phyloP scores from a whole-genome alignment of 1,139 yeast genomes.

The Kazachstania sp. region DNA sequence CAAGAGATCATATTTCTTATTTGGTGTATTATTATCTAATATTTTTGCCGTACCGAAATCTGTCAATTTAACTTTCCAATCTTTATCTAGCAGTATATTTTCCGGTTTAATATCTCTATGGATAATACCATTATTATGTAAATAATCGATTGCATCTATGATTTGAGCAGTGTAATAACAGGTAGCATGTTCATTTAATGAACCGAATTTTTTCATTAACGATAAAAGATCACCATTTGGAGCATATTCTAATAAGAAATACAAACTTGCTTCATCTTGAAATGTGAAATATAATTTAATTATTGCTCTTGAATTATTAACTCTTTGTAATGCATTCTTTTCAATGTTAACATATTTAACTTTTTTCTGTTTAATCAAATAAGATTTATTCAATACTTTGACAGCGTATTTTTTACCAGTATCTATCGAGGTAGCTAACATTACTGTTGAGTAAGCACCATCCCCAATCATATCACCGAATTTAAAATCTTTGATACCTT shows the following conservation, averaged over 20 bases:
- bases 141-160: constrained; percentile 75
- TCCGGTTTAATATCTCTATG: constrained; percentile 97
- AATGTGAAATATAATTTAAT: constrained; percentile 69
- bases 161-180: constrained; percentile 62
- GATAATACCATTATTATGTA: constrained; percentile 76
- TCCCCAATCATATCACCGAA: constrained; percentile 69
- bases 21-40: constrained; percentile 40
- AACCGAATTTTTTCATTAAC: constrained; percentile 49
- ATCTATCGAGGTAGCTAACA: constrained; percentile 54
- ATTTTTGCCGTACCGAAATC: constrained; percentile 97
- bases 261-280: constrained; percentile 64
- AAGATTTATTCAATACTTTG: constrained; percentile 63
- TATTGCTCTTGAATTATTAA: constrained; percentile 61
- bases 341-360: constrained; percentile 75
- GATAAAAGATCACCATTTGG: constrained; percentile 69
- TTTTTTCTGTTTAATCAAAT: constrained; percentile 69
- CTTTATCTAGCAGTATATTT: constrained; percentile 70
- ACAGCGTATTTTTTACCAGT: constrained; percentile 59
- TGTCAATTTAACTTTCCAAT: constrained; percentile 81
- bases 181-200: constrained; percentile 46
- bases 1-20: constrained; percentile 40
- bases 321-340: constrained; percentile 61
- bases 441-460: constrained; percentile 75
- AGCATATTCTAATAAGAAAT: constrained; percentile 71
- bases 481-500: constrained; percentile 59